phyloP scores from a whole-genome alignment of 768 basidiomycete genomes.

The Ramaria sp. region DNA sequence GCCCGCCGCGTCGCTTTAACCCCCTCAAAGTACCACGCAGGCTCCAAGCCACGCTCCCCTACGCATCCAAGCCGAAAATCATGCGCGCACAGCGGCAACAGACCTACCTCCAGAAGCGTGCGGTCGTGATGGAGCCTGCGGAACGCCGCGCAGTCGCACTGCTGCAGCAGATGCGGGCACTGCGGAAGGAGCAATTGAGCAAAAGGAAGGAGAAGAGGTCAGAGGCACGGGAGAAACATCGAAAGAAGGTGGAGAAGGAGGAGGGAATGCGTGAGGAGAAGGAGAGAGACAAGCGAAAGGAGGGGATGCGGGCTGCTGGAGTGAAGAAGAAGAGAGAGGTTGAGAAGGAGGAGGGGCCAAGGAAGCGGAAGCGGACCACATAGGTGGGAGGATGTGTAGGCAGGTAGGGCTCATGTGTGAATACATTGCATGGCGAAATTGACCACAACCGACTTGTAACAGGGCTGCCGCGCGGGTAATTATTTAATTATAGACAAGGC shows the following conservation, averaged over 20 bases:
- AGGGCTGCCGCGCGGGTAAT: too few species aligned
- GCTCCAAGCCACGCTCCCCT: constrained; percentile 85
- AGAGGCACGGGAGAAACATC: constrained; percentile 57
- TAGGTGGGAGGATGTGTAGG: neutral
- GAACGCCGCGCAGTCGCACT: constrained; percentile 88
- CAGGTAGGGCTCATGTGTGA: too few species aligned
- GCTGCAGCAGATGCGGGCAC: constrained; percentile 85
- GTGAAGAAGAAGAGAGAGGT: constrained; percentile 60
- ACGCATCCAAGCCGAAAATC: constrained; percentile 82
- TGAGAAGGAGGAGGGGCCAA: constrained; percentile 43
- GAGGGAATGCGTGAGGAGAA: constrained; percentile 53
- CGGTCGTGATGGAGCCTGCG: constrained; percentile 90
- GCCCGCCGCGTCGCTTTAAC: constrained; percentile 80
- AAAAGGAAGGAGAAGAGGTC: constrained; percentile 78
- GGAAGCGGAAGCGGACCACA: constrained; percentile 16
- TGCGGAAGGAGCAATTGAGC: constrained; percentile 79
- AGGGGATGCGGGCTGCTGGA: constrained; percentile 60
- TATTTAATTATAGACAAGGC: too few species aligned
- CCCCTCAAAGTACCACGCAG: constrained; percentile 80
- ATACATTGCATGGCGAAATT: too few species aligned
- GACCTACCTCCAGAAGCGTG: constrained; percentile 92
- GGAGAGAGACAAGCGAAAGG: constrained; percentile 68
- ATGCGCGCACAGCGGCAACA: constrained; percentile 60
- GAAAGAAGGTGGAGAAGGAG: constrained; percentile 65
- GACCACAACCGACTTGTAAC: too few species aligned